Percentiles rank a stretch among this genome's conserved stretches.
Evolutionary conservation across 2,329 filamentous ascomycete genomes (phyloP).

Genomic region (Phyllosticta paracitricarpa): DNA sequence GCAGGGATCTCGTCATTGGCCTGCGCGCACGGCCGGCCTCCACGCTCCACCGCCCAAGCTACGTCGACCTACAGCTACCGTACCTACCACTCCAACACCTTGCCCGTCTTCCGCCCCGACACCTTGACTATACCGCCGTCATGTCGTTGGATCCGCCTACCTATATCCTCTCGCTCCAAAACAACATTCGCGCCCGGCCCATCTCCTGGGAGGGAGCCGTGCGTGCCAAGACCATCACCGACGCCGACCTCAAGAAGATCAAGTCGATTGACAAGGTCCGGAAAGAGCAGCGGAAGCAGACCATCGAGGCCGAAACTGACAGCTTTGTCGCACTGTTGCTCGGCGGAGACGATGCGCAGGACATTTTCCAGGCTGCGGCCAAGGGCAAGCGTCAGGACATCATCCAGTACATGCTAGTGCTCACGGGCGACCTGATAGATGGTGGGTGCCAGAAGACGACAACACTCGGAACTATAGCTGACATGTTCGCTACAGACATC

Average conservation of each 20-base stretch:
- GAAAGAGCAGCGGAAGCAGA: conserved; percentile 78
- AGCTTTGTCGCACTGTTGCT: conserved; percentile 75
- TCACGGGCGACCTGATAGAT: conserved; percentile 79
- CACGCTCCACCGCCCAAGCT: conserved; percentile 10
- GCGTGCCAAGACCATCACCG: conserved; percentile 84
- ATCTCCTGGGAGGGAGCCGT: conserved; percentile 98
- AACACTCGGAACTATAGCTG: not conserved
- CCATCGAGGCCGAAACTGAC: conserved; percentile 67
- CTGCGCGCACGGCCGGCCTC: conserved; percentile 4
- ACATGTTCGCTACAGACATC: conserved; percentile 48
- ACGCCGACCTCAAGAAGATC: conserved; percentile 89
- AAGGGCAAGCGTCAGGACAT: conserved; percentile 72
- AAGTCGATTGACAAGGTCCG: conserved; percentile 93
- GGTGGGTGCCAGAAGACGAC: conserved; percentile 40
- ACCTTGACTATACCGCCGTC: conserved; percentile 13
- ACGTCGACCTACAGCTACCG: conserved; percentile 6
- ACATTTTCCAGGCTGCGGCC: conserved; percentile 70
- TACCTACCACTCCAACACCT: not conserved
- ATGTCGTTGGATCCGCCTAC: conserved; percentile 92
- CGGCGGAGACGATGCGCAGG: conserved; percentile 54
- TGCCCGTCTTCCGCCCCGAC: not conserved
- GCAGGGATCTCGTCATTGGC: conserved; percentile 11
- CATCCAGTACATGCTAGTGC: conserved; percentile 86
- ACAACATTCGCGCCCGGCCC: conserved; percentile 90
- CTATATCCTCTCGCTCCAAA: conserved; percentile 80